phyloP scores from a whole-genome alignment of 495 filamentous ascomycete species.

The Hyaloscypha hepaticicola region DNA sequence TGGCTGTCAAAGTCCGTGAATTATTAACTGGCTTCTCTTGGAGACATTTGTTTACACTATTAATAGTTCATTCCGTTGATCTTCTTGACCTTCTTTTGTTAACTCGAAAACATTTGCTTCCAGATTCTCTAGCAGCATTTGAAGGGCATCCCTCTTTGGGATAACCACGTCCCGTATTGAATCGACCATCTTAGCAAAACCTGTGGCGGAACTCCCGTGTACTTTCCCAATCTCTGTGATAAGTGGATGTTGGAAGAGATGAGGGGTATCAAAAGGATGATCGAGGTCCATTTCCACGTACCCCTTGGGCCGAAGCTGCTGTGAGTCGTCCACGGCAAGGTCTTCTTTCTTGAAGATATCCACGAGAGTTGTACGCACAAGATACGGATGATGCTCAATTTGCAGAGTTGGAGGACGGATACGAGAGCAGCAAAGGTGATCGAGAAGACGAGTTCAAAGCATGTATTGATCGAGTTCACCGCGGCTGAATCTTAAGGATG shows the following conservation, averaged over 20 bases:
- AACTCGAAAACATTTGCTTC: conserved; percentile 67
- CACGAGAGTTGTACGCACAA: conserved; percentile 73
- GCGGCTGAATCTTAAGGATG: no score
- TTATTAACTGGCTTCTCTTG: no score
- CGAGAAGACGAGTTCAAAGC: no score
- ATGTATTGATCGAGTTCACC: no score
- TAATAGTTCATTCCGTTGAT: conserved; percentile 69
- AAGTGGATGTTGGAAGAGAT: conserved; percentile 65
- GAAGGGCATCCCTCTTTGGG: conserved; percentile 58
- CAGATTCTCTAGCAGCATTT: conserved; percentile 57
- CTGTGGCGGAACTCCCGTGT: conserved; percentile 74
- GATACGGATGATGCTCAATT: conserved; percentile 97
- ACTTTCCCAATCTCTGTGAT: conserved; percentile 66
- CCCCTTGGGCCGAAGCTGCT: conserved; percentile 80
- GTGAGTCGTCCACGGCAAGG: conserved; percentile 81
- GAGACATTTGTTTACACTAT: no score
- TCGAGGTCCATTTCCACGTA: conserved; percentile 76
- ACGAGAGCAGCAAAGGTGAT: conserved; percentile 78
- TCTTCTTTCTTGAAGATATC: conserved; percentile 66
- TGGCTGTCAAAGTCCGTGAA: no score
- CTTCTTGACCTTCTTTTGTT: conserved; percentile 56
- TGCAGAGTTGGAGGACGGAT: conserved; percentile 78
- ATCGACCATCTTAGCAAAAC: conserved; percentile 87
- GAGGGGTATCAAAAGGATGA: conserved; percentile 57
- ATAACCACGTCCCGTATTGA: conserved; percentile 81